Base-by-base conservation (phyloP, 805 yeast genomes). In the Sungouiozyma ichnusensis region DNA sequence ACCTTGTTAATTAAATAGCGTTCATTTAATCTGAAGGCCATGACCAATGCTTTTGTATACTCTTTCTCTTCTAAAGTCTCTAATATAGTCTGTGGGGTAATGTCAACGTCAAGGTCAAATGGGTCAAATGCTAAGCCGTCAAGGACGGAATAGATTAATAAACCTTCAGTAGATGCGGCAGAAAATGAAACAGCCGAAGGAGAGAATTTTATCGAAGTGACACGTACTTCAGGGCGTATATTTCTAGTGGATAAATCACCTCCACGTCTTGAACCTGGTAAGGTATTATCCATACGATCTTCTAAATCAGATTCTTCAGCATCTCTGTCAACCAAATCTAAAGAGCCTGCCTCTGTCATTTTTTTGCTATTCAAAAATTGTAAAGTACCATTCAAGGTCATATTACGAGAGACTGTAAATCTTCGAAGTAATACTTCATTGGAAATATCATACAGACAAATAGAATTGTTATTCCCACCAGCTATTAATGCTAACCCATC, bases 21-120 rank as follows among this genome's bases (percentile, higher is more conserved):
- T 57, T 92, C 98, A 57, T 92, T 92, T 46, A 92, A 71, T 61
- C 98, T 73, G 72, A 92, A 87, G 0, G 97, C 77, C 97, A 92
- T 87, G 13, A 88, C 84, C 44, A 90, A 63, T 0, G 97, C 90
- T 34, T 76, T 75, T 51, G 88, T 66, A 59, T 77, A 85, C 34
- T 71, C 65, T 43, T 66, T 67, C 39, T 77, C 81, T 6, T 65
- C 50, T 35, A 88, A 65, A 5, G 77, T 73, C 42, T 76, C 81
- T 29, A 76, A 44, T 0, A 87, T 81, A 4, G 83, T 67, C 37
- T 77, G 83, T 1, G 95, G 94, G 0, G 98, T 92, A 20, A 90
- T 77, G 53, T 92, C 97, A 37, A 87, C 69, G 58, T 90, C 97
- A 57, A 92, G 71, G 60, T 92, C 97, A 58, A 85, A 85, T 29